Conservation (phyloP, 768 basidiomycete species). For the Tricholoma bakamatsutake region DNA sequence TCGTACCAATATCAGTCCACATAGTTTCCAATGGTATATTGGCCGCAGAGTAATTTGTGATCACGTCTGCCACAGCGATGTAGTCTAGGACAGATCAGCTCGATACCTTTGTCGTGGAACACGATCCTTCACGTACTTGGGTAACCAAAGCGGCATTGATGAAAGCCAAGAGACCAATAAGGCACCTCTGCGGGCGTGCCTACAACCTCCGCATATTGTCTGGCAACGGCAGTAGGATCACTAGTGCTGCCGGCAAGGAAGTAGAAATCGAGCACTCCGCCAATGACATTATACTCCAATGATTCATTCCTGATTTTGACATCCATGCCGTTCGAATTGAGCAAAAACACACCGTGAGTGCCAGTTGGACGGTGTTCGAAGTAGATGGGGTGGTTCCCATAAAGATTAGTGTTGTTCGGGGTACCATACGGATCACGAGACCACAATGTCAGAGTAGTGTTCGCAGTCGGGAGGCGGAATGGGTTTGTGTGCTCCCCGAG, state of each 20-base stretch:
- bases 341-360: conserved; percentile 65
- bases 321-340: conserved; percentile 75
- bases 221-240: conserved; percentile 51
- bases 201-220: conserved; percentile 64
- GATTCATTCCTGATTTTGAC: conserved; percentile 54
- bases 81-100: conserved; percentile 37
- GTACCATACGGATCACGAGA: conserved; percentile 60
- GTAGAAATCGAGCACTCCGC: conserved; percentile 74
- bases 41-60: conserved; percentile 54
- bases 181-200: conserved; percentile 69
- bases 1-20: conserved; percentile 70
- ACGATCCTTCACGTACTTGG: conserved; percentile 30
- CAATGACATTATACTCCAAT: conserved; percentile 73
- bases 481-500: conserved; percentile 68
- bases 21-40: conserved; percentile 68
- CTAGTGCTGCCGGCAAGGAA: conserved; percentile 64
- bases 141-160: conserved; percentile 72
- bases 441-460: conserved; percentile 52
- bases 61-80: conserved; percentile 55
- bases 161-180: conserved; percentile 69
- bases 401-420: conserved; percentile 55
- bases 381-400: conserved; percentile 70
- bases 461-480: conserved; percentile 50
- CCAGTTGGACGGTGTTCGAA: conserved; percentile 62
- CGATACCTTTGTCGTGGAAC: neutral